phyloP scores from a whole-genome alignment of 2,329 filamentous ascomycete genomes.

The Neospermospora avenae region DNA sequence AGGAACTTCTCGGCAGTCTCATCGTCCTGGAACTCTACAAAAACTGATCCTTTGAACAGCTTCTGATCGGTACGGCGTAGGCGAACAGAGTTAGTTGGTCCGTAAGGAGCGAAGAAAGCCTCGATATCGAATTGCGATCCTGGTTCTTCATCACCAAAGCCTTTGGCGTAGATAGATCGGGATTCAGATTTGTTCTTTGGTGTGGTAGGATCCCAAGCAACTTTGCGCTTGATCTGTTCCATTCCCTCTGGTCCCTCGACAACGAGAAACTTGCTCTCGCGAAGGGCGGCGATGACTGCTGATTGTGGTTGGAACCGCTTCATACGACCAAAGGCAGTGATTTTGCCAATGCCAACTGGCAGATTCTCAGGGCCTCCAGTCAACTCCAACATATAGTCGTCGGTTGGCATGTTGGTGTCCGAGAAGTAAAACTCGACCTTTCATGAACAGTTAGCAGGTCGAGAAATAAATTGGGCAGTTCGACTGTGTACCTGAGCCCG shows the following conservation, averaged over 20 bases:
- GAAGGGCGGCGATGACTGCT: slow-evolving; percentile 78
- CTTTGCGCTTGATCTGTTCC: slow-evolving; percentile 74
- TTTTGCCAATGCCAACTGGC: slow-evolving; percentile 71
- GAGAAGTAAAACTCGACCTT: slow-evolving; percentile 97
- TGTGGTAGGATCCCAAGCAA: slow-evolving; percentile 56
- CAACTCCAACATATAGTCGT: slow-evolving; percentile 80
- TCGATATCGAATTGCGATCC: slow-evolving; percentile 92
- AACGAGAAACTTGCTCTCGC: slow-evolving; percentile 69
- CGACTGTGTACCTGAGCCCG: slow-evolving; percentile 56
- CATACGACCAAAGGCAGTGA: slow-evolving; percentile 94
- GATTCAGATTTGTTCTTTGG: slow-evolving; percentile 65
- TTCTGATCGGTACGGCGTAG: slow-evolving; percentile 73
- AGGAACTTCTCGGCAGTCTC: slow-evolving; percentile 80
- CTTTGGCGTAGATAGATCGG: slow-evolving; percentile 86
- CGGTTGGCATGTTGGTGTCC: slow-evolving; percentile 82
- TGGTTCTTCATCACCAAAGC: slow-evolving; percentile 81
- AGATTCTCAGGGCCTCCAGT: slow-evolving; percentile 79
- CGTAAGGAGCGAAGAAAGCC: slow-evolving; percentile 81
- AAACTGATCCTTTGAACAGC: slow-evolving; percentile 93
- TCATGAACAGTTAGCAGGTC: neutral
- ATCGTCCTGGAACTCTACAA: slow-evolving; percentile 83
- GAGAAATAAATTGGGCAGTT: slow-evolving; percentile 2
- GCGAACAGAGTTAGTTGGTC: slow-evolving; percentile 76
- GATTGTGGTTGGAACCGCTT: slow-evolving; percentile 85
- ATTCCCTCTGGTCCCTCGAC: slow-evolving; percentile 70